Evolutionary conservation across 768 basidiomycete species (phyloP), one percentile per base, ranked within the genome.

Genomic region (Vararia minispora): DNA sequence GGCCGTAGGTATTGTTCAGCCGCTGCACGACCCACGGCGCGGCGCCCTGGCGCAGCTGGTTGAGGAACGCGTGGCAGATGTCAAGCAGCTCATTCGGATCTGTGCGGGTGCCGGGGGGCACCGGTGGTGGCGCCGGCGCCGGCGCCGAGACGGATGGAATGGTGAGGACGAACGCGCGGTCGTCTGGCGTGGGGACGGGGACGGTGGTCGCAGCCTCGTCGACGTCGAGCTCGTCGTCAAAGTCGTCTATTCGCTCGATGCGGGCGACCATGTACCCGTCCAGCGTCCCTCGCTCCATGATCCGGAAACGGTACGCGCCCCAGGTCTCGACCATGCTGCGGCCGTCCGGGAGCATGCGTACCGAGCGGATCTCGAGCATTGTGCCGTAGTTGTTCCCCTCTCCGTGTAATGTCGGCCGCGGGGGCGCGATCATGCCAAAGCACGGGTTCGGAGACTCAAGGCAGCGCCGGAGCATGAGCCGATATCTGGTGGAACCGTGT

Each of bases 391-490:
- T 79, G 48, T 65, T 58, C 25, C 69, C 65, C 16, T 34, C 6
- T 30, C 40, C 40, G 28, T 41, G 40, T 14, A 30, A 30, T 16
- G 64, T 58, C 17, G 62, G 54, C 16, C 65, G 59, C 3, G 72
- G 66, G 11, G 85, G 79, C 63, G 94, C 79, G 52, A 95, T 72
- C 87, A 97, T 97, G 26, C 94, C 94, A 58, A 98, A 95, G 17
- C 69, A 66, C n/a, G 86, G 86, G 29, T 63, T 63, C 4, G 73
- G 65, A 12, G 71, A 75, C 50, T 88, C 80, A 41, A 97, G 78
- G 55, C 85, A 90, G n/a, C 94, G 78, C 17, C 94, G 83, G 38
- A 98, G 79, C 94, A 98, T 97, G 35, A 98, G 70, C 6, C 94
- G 81, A 57, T 97, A 92, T 50, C 79, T 79, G 41, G 14, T 40